A percentile compares a stretch with the other conserved stretches of the same genome.
Conservation (phyloP, 2,329 filamentous ascomycete species). For the Aspergillus cejpii region DNA sequence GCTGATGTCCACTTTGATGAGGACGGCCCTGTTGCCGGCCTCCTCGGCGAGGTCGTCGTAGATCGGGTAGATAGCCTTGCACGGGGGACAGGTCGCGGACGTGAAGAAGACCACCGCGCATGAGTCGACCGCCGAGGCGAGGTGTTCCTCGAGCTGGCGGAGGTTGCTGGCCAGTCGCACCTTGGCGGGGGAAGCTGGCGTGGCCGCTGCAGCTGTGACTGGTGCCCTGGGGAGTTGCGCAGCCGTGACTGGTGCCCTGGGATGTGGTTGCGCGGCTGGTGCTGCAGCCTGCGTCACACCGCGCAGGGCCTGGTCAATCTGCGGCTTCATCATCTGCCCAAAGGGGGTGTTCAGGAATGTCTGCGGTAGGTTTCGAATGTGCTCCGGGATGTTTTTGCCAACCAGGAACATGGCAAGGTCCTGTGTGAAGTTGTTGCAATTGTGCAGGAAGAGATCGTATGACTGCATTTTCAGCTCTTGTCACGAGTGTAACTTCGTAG, state of each 20-base stretch:
- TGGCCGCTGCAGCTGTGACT: slow-evolving; percentile 10
- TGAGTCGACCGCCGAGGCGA: slow-evolving; percentile 55
- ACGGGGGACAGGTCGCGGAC: slow-evolving; percentile 76
- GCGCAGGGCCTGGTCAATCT: slow-evolving; percentile 60
- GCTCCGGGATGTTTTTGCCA: slow-evolving; percentile 77
- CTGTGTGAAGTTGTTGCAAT: slow-evolving; percentile 97
- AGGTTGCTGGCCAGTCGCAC: slow-evolving; percentile 59
- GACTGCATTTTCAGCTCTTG: slow-evolving; percentile 47
- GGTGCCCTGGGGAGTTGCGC: slow-evolving; percentile 15
- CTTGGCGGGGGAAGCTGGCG: slow-evolving; percentile 30
- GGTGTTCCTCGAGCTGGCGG: slow-evolving; percentile 53
- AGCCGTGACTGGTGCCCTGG: slow-evolving; percentile 16
- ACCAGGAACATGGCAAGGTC: slow-evolving; percentile 85
- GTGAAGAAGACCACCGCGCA: slow-evolving; percentile 89
- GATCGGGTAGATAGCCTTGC: slow-evolving; percentile 71
- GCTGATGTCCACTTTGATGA: slow-evolving; percentile 79
- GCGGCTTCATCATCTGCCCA: slow-evolving; percentile 77
- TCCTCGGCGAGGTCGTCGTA: slow-evolving; percentile 76
- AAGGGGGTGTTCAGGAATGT: slow-evolving; percentile 80
- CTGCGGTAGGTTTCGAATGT: slow-evolving; percentile 79
- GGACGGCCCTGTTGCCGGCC: slow-evolving; percentile 57
- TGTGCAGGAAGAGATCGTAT: slow-evolving; percentile 83
- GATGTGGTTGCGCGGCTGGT: slow-evolving; percentile 15
- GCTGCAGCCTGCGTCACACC: slow-evolving; percentile 55
- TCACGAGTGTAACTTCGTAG: not conserved